Evolutionary conservation across 1,139 yeast species (phyloP), one percentile per base, ranked within the genome.

Genomic region (Debaryomycetaceae sp.): DNA sequence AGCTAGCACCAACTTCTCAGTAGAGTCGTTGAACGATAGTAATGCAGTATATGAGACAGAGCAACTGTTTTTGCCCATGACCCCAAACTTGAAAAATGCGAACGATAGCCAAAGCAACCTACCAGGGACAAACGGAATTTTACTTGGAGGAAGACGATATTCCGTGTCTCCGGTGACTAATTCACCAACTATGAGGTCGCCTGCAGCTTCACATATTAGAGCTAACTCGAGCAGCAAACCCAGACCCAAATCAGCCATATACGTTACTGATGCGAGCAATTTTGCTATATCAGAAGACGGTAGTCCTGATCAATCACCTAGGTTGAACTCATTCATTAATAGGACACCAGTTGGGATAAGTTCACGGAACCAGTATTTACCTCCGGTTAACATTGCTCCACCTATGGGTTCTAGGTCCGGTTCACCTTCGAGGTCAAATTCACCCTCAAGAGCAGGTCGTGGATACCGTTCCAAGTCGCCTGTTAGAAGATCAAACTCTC

Each of bases 1-100:
- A 19, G 63, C 69, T 9, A 67, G 74, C 43, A 67, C 73, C 33
- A 71, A 71, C 49, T 71, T 71, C 49, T 69, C 74, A n/a, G 53
- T 70, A 0, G 76, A 71, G 37, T 71, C 76, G 1, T 47, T 70
- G 13, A 46, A 50, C 24, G 63, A 40, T 30, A 13, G 37, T 6
- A 29, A 32, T n/a, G 15, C 31, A 14, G 6, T 14, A 9, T 29
- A 34, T 14, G 18, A 30, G 28, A 8, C 11, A 15, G 14, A 28
- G 39, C 40, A 42, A 43, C 38, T 39, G 28, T 31, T 11, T 33
- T 30, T 38, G 9, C 43, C 46, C 5, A 29, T 31, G 36, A 37
- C 42, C 6, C 40, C 40, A 19, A 37, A 35, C 5, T 32, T 37
- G 28, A 33, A 34, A 22, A 30, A 39, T 7, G 30, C 33, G 15